These are phyloP conservation scores for Penicillium diatomitis DNA, from an alignment of 495 filamentous ascomycete species.

Conservation along the genomic window DNA sequence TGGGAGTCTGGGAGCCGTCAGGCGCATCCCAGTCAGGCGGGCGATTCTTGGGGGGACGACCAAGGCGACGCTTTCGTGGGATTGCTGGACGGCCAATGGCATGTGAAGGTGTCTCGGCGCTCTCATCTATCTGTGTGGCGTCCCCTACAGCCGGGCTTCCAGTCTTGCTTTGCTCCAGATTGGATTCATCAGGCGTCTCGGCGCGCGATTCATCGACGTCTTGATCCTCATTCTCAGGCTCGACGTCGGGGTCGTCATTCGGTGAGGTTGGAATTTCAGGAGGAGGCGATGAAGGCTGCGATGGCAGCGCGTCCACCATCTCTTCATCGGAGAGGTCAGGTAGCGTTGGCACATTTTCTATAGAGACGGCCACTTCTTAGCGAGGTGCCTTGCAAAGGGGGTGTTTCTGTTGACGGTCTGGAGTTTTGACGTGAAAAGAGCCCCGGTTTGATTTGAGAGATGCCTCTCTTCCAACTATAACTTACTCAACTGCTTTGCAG, in stretches of 20 bases:
- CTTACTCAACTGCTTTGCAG: slow-evolving; percentile 40
- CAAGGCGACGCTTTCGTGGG: slow-evolving; percentile 69
- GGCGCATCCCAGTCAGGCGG: slow-evolving; percentile 64
- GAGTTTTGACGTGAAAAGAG: too few species aligned
- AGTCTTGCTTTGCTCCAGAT: slow-evolving; percentile 24
- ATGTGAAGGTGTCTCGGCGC: slow-evolving; percentile 18
- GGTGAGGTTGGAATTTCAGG: slow-evolving; percentile 22
- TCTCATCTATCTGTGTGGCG: slow-evolving; percentile 25
- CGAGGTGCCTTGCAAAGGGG: slow-evolving; percentile 13
- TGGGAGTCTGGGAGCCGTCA: slow-evolving; percentile 47
- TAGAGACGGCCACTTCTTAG: slow-evolving; percentile 7
- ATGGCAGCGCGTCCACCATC: slow-evolving; percentile 34
- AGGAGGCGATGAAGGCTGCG: slow-evolving; percentile 28
- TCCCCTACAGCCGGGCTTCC: slow-evolving; percentile 32
- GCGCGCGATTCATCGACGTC: slow-evolving; percentile 13
- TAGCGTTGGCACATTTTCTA: slow-evolving; percentile 38
- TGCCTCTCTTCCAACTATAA: not conserved
- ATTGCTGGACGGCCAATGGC: slow-evolving; percentile 39
- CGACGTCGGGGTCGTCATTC: slow-evolving; percentile 20
- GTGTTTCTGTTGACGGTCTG: not conserved
- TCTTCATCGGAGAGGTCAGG: slow-evolving; percentile 43
- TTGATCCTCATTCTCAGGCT: slow-evolving; percentile 19
- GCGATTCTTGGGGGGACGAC: slow-evolving; percentile 76
- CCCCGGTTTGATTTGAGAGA: too few species aligned
- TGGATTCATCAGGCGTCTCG: slow-evolving; percentile 13